These are phyloP conservation scores for Botrytis fabae DNA, from an alignment of 2,329 filamentous ascomycete species.

Conservation along the genomic window DNA sequence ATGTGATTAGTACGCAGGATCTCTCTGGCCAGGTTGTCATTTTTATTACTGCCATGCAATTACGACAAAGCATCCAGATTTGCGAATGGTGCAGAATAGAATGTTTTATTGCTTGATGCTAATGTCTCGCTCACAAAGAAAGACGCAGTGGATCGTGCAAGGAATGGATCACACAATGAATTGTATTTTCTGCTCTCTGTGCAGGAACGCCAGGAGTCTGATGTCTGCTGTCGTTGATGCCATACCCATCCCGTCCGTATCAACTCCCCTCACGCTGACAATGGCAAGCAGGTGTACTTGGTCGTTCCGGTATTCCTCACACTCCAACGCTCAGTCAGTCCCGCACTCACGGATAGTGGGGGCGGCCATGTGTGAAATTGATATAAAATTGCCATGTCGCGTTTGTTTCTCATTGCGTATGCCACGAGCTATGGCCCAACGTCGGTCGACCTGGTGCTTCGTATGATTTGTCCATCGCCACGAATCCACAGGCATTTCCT, in stretches of 20 bases:
- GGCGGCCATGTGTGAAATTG: not conserved
- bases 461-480: not conserved
- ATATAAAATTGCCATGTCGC: not conserved
- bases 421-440: not conserved
- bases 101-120: too few species aligned
- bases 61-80: not conserved
- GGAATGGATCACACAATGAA: not conserved
- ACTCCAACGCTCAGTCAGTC: not conserved
- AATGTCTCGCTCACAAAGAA: not conserved
- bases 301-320: not conserved
- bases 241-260: too few species aligned
- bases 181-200: not conserved
- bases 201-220: not conserved
- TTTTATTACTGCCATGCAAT: not conserved
- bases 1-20: not conserved
- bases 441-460: not conserved
- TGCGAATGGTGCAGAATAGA: not conserved
- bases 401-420: constrained; percentile 4
- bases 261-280: not conserved
- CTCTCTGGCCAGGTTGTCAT: constrained; percentile 10
- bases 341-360: not conserved
- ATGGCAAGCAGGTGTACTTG: not conserved
- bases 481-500: not conserved
- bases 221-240: not conserved
- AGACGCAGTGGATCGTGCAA: not conserved